Evolutionary conservation across 2,329 filamentous ascomycete species (phyloP).

Genomic region (Didymella pinodella): DNA sequence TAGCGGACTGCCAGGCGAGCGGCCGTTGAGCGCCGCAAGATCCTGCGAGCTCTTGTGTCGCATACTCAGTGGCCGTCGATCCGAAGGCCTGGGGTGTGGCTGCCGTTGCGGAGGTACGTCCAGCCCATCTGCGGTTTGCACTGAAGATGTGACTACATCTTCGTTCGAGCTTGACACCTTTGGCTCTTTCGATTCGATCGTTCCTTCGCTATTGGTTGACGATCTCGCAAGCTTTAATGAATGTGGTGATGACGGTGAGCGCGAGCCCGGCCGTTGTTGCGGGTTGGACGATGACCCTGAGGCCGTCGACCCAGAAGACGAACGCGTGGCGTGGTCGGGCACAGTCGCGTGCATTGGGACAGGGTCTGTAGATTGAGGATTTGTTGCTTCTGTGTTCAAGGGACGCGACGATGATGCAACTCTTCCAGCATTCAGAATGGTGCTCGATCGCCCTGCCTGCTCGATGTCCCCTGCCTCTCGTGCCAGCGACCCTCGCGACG

Average conservation of each 20-base stretch:
- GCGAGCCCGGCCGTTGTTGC: neutral
- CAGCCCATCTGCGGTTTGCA: neutral
- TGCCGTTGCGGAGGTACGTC: slow-evolving; percentile 5
- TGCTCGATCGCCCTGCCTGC: slow-evolving; percentile 35
- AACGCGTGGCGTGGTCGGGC: slow-evolving; percentile 4
- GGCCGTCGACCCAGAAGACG: slow-evolving; percentile 4
- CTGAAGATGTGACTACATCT: slow-evolving; percentile 4
- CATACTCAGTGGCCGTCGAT: slow-evolving; percentile 26
- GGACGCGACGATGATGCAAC: slow-evolving; percentile 31
- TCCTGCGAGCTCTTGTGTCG: slow-evolving; percentile 31
- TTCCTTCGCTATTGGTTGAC: slow-evolving; percentile 22
- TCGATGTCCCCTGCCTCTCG: slow-evolving; percentile 24
- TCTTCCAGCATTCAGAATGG: slow-evolving; percentile 32
- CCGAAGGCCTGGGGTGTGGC: slow-evolving; percentile 20
- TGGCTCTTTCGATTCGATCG: slow-evolving; percentile 7
- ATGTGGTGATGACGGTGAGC: slow-evolving; percentile 8
- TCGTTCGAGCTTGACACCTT: slow-evolving; percentile 7
- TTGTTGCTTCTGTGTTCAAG: slow-evolving; percentile 12
- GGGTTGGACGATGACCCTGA: neutral
- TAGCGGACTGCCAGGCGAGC: slow-evolving; percentile 29
- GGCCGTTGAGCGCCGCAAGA: slow-evolving; percentile 20
- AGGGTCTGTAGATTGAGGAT: neutral
- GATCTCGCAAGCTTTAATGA: slow-evolving; percentile 8
- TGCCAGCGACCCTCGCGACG: slow-evolving; percentile 21
- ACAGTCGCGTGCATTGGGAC: slow-evolving; percentile 11